Conservation (phyloP, 1,284 basidiomycete species). For the Naganishia albida region DNA sequence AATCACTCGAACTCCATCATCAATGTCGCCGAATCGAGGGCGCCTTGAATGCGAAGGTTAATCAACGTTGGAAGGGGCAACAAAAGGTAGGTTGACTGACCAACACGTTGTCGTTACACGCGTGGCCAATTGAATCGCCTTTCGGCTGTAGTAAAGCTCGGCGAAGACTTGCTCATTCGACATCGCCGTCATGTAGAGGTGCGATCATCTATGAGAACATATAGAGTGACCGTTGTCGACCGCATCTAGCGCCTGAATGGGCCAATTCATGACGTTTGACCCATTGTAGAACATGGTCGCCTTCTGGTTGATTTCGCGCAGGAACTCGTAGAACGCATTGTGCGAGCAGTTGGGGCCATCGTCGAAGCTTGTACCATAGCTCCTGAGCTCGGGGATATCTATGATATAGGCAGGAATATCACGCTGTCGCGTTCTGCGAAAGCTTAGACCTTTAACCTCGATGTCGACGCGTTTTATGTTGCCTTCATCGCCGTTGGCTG, state of each 20-base stretch:
- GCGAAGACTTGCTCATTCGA: constrained; percentile 59
- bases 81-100: constrained; percentile 36
- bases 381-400: constrained; percentile 54
- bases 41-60: constrained; percentile 34
- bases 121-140: constrained; percentile 57
- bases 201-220: constrained; percentile 56
- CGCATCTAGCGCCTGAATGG: constrained; percentile 58
- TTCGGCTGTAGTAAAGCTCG: constrained; percentile 60
- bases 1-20: constrained; percentile 60
- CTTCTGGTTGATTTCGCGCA: constrained; percentile 56
- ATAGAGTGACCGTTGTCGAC: constrained; percentile 55
- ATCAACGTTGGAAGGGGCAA: no score
- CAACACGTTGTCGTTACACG: constrained; percentile 58
- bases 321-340: constrained; percentile 59
- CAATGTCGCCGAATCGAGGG: constrained; percentile 58
- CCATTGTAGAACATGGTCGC: constrained; percentile 59
- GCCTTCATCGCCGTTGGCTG: no score
- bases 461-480: no score
- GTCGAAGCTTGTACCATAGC: constrained; percentile 59
- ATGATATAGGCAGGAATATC: constrained; percentile 52
- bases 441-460: no score
- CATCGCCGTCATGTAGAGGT: constrained; percentile 57
- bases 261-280: constrained; percentile 60
- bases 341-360: constrained; percentile 58
- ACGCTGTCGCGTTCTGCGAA: no score